Conservation (phyloP, 169 alveolate species). For the Eimeria acervulina region DNA sequence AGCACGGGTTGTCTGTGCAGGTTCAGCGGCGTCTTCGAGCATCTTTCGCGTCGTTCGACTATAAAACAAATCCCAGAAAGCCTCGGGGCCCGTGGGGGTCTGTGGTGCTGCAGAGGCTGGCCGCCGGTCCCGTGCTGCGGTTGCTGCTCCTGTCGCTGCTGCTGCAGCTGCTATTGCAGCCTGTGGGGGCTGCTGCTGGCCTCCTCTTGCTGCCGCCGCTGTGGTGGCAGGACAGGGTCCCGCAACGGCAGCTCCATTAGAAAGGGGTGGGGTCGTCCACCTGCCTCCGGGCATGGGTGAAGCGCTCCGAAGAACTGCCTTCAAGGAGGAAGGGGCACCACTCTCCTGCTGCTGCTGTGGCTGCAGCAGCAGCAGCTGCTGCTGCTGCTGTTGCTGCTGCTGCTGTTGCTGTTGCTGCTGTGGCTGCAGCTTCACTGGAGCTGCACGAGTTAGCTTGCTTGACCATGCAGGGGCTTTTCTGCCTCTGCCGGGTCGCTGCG, state of each 20-base stretch:
- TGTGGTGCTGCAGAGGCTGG: conserved; percentile 56
- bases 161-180: not conserved
- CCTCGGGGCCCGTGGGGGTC: not conserved
- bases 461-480: conserved; percentile 5
- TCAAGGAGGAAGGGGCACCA: not conserved
- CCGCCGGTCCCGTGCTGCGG: conserved; percentile 45
- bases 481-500: conserved; percentile 2
- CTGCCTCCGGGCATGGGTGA: conserved; percentile 41
- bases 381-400: conserved; percentile 1
- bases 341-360: conserved; percentile 33
- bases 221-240: not conserved
- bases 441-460: not conserved
- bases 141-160: conserved; percentile 6
- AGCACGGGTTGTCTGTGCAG: conserved; percentile 27
- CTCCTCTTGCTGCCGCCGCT: not conserved
- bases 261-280: not conserved
- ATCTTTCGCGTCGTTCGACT: conserved; percentile 4
- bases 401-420: not conserved
- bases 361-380: conserved; percentile 24
- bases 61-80: conserved; percentile 53
- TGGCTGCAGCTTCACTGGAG: not conserved
- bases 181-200: not conserved
- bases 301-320: conserved; percentile 42
- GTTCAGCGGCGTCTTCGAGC: not conserved
- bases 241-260: not conserved